Evolutionary conservation across 225 moss, liverwort and hornwort genomes (phyloP), one percentile per base, ranked within the genome.

Genomic region (Ulota crispa): DNA sequence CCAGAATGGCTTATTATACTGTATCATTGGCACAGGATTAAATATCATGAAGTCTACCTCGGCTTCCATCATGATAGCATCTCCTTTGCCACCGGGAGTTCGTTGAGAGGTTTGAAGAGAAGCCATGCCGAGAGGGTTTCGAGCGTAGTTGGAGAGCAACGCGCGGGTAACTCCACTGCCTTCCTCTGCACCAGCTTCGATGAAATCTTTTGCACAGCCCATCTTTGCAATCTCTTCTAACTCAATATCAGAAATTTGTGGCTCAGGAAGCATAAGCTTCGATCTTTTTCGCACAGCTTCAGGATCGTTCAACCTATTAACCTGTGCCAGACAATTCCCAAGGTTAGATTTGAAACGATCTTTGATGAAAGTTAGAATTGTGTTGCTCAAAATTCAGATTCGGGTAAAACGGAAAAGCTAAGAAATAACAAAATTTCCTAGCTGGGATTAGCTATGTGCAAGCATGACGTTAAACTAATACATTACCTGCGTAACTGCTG

Each of bases 1-100:
- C 83, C 8, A 27, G 8, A 62, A 31, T 65, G 19, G 15, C 52
- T 60, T 52, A 54, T 60, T 52, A 54, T 43, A 82, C 47, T 19
- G 39, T 0, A 31, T 11, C 16, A 37, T 36, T 53, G 20, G 27
- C 24, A 61, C 20, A 36, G 23, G 45, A 28, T 68, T 30, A 24
- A 26, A 68, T 55, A 42, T 59, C 21, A 53, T 36, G 21, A 19
- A 67, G n/a, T 19, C 77, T 81, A 91, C 91, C 91, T 96, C 96
- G 3, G 96, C 96, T 82, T 96, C 96, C 96, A 96, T 96, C 96
- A 96, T 93, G 50, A 96, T 96, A 67, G 96, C 93, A 84, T 96
- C 96, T 74, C 96, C 96, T 88, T 96, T 96, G 45, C 96, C 96
- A 86, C 96, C 96, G 53, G 95, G 93, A 67, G 96, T 96, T 76